A percentile compares a stretch with the other conserved stretches of the same genome.
phyloP scores from a whole-genome alignment of 257 asterid species.

The Ehretia macrophylla region DNA sequence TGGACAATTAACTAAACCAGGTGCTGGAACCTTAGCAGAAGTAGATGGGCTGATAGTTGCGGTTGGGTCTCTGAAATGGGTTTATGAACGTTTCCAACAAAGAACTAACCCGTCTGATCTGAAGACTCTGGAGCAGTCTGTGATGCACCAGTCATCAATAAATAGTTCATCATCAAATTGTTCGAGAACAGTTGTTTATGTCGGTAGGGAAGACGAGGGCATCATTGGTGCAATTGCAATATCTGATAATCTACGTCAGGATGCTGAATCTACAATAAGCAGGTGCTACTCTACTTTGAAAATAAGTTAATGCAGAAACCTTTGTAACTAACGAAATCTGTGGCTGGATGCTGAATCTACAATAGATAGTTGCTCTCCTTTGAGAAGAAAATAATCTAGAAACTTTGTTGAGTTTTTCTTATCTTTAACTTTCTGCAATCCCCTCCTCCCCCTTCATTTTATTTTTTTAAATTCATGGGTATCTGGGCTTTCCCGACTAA shows the following conservation, averaged over 20 bases:
- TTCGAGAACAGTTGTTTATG: slow-evolving; percentile 81
- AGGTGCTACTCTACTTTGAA: slow-evolving; percentile 36
- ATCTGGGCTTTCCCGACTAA: too few species aligned
- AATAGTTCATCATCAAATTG: slow-evolving; percentile 56
- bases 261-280: slow-evolving; percentile 68
- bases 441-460: too few species aligned
- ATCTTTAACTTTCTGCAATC: too few species aligned
- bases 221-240: slow-evolving; percentile 85
- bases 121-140: slow-evolving; percentile 61
- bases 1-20: slow-evolving; percentile 86
- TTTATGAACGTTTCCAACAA: slow-evolving; percentile 71
- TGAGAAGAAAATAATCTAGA: too few species aligned
- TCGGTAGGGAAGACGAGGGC: slow-evolving; percentile 96
- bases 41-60: slow-evolving; percentile 92
- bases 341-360: too few species aligned
- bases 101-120: slow-evolving; percentile 45
- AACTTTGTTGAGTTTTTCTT: too few species aligned
- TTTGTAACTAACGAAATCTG: background rate
- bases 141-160: slow-evolving; percentile 44
- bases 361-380: too few species aligned
- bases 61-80: slow-evolving; percentile 88
- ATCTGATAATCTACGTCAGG: slow-evolving; percentile 72
- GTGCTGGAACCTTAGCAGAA: slow-evolving; percentile 95
- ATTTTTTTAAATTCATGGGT: too few species aligned
- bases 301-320: background rate